Evolutionary conservation across 805 yeast genomes (phyloP).

Genomic region (Nakazawaea wickerhamii): DNA sequence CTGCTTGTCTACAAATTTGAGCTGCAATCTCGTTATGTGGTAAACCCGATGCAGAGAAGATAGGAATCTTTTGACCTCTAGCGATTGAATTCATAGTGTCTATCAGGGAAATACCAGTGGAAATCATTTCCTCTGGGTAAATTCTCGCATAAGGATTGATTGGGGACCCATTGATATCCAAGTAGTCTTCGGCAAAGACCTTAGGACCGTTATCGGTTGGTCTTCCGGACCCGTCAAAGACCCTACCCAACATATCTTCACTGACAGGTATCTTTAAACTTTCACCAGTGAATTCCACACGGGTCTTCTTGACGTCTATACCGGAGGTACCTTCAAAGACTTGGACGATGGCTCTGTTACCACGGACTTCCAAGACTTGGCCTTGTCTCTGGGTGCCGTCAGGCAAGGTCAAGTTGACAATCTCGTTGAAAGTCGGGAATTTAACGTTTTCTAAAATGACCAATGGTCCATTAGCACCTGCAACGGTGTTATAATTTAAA

Average conservation of each 20-base stretch:
- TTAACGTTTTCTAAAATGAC: slow-evolving; percentile 85
- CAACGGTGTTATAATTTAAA: slow-evolving; percentile 90
- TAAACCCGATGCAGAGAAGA: slow-evolving; percentile 97
- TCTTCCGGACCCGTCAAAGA: slow-evolving; percentile 98
- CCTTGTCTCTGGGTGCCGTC: slow-evolving; percentile 95
- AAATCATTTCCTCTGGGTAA: slow-evolving; percentile 99
- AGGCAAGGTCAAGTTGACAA: slow-evolving; percentile 93
- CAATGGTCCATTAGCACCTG: slow-evolving; percentile 97
- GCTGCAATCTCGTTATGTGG: slow-evolving; percentile 99
- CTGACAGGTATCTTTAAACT: slow-evolving; percentile 90
- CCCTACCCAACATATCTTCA: slow-evolving; percentile 96
- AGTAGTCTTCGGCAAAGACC: slow-evolving; percentile 96
- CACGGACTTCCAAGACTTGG: slow-evolving; percentile 96
- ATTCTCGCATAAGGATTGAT: slow-evolving; percentile 97
- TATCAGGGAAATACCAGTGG: slow-evolving; percentile 97
- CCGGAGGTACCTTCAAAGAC: slow-evolving; percentile 99
- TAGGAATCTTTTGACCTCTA: slow-evolving; percentile 99
- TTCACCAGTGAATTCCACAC: slow-evolving; percentile 96
- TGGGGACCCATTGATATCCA: slow-evolving; percentile 98
- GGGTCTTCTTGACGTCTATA: slow-evolving; percentile 95
- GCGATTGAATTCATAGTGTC: slow-evolving; percentile 99
- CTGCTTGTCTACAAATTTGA: slow-evolving; percentile 99
- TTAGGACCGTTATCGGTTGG: slow-evolving; percentile 98
- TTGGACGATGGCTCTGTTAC: slow-evolving; percentile 95
- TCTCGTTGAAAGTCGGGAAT: slow-evolving; percentile 90